Evolutionary conservation across 2,329 filamentous ascomycete species (phyloP).

Genomic region (Paraphoma sp.): DNA sequence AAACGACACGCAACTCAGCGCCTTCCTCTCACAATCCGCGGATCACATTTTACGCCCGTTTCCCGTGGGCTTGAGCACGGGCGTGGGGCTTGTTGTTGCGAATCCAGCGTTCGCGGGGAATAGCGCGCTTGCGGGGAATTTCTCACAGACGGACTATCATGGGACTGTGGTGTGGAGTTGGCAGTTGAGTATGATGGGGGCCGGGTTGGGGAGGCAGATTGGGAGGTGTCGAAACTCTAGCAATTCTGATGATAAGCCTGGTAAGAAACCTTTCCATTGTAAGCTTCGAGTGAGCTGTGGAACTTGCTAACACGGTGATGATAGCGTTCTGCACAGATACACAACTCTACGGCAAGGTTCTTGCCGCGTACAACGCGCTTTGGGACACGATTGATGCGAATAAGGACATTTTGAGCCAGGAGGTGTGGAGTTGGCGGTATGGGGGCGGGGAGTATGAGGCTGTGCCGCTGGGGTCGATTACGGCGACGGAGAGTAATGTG

Average conservation of each 20-base stretch:
- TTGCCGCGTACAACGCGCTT: constrained; percentile 62
- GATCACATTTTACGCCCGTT: constrained; percentile 65
- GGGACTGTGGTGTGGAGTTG: constrained; percentile 71
- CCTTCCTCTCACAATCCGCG: constrained; percentile 64
- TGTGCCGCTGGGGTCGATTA: constrained; percentile 59
- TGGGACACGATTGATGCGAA: constrained; percentile 69
- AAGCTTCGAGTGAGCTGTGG: too few relatives aligned
- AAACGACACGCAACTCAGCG: constrained; percentile 62
- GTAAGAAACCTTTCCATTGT: too few relatives aligned
- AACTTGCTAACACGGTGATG: constrained; percentile 25
- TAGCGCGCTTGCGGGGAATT: constrained; percentile 54
- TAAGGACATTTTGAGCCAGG: constrained; percentile 57
- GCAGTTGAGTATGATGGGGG: constrained; percentile 70
- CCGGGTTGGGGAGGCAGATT: constrained; percentile 65
- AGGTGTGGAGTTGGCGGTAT: constrained; percentile 71
- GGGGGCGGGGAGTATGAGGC: constrained; percentile 55
- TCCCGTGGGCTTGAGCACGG: constrained; percentile 64
- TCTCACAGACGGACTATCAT: constrained; percentile 66
- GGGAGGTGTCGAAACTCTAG: constrained; percentile 58
- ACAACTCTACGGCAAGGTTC: constrained; percentile 53
- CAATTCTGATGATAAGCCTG: constrained; percentile 11
- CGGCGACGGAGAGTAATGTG: constrained; percentile 61
- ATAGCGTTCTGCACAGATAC: constrained; percentile 59
- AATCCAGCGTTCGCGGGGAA: constrained; percentile 65
- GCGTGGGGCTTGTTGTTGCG: constrained; percentile 64